Percentiles rank a stretch among this genome's conserved stretches.
These are phyloP conservation scores for Aspergillus sp. DNA, from an alignment of 2,329 filamentous ascomycete species.

Conservation along the genomic window DNA sequence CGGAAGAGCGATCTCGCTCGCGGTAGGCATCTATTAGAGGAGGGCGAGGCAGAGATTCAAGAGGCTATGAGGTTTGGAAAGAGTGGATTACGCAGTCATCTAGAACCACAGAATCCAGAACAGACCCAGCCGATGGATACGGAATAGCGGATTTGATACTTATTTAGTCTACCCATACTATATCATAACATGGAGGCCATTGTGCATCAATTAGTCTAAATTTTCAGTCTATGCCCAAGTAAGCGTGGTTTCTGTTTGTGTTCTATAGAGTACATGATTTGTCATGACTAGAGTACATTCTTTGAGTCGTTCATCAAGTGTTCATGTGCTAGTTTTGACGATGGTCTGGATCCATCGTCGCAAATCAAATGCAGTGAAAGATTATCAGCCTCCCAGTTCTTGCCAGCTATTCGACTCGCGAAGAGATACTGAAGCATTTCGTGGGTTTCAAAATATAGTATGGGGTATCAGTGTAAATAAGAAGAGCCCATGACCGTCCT, in stretches of 20 bases:
- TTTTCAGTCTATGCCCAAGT: not conserved
- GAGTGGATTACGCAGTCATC: conserved; percentile 42
- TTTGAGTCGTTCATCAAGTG: conserved; percentile 1
- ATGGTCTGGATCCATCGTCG: not conserved
- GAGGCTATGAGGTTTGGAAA: conserved; percentile 45
- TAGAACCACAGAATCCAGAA: conserved; percentile 24
- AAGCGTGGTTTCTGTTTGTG: not conserved
- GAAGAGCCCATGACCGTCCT: conserved; percentile 25
- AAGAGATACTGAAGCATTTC: conserved; percentile 16
- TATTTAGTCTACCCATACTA: not conserved
- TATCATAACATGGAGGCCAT: not conserved
- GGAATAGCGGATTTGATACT: not conserved
- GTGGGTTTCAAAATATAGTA: conserved; percentile 21
- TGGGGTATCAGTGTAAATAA: conserved; percentile 39
- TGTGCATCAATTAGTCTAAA: not conserved
- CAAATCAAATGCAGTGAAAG: not conserved
- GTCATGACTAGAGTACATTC: not conserved
- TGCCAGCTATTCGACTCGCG: conserved; percentile 11
- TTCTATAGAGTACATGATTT: not conserved
- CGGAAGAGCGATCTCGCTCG: conserved; percentile 41
- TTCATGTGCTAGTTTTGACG: not conserved
- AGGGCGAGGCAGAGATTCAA: conserved; percentile 46
- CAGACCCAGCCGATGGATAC: conserved; percentile 17
- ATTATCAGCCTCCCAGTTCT: not conserved
- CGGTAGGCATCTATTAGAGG: conserved; percentile 42